A percentile compares a stretch with the other conserved stretches of the same genome.
Conservation (phyloP, 2,329 filamentous ascomycete genomes). For the Sclerotinia subarctica region DNA sequence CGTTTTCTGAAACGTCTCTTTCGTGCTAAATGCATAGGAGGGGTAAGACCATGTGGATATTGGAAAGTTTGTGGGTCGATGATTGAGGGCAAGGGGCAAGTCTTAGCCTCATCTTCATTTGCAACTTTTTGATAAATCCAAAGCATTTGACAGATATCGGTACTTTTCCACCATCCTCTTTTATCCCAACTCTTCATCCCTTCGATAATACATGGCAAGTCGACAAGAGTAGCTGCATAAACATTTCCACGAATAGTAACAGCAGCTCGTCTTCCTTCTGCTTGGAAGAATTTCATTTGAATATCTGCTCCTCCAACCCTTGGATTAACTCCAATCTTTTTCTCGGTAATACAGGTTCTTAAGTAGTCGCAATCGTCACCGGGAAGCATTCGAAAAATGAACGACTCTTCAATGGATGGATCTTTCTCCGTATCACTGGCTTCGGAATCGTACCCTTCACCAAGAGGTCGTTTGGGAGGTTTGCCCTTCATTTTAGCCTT, state of each 20-base stretch:
- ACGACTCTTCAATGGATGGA: slow-evolving; percentile 83
- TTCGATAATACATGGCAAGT: slow-evolving; percentile 67
- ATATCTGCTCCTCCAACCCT: slow-evolving; percentile 71
- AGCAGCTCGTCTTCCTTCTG: slow-evolving; percentile 57
- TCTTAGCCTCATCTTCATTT: slow-evolving; percentile 50
- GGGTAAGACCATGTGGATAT: slow-evolving; percentile 55
- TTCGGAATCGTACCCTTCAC: slow-evolving; percentile 95
- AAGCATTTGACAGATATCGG: slow-evolving; percentile 73
- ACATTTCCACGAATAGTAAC: slow-evolving; percentile 57
- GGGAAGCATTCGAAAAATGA: slow-evolving; percentile 83
- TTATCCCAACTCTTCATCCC: slow-evolving; percentile 74
- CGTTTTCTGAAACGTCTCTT: slow-evolving; percentile 57
- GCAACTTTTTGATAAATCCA: slow-evolving; percentile 59
- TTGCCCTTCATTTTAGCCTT: slow-evolving; percentile 66
- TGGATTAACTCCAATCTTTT: slow-evolving; percentile 65
- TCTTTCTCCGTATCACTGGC: slow-evolving; percentile 86
- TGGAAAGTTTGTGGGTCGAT: slow-evolving; percentile 37
- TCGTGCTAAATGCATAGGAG: slow-evolving; percentile 57
- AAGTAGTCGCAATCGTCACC: slow-evolving; percentile 85
- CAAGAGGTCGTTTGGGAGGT: slow-evolving; percentile 65
- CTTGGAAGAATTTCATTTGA: slow-evolving; percentile 73
- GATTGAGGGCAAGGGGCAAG: slow-evolving; percentile 32
- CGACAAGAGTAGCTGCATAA: slow-evolving; percentile 66
- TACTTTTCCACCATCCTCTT: slow-evolving; percentile 68
- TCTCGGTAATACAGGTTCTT: slow-evolving; percentile 69